Evolutionary conservation across 2,329 filamentous ascomycete species (phyloP).

Genomic region (Metarhizium rileyi): DNA sequence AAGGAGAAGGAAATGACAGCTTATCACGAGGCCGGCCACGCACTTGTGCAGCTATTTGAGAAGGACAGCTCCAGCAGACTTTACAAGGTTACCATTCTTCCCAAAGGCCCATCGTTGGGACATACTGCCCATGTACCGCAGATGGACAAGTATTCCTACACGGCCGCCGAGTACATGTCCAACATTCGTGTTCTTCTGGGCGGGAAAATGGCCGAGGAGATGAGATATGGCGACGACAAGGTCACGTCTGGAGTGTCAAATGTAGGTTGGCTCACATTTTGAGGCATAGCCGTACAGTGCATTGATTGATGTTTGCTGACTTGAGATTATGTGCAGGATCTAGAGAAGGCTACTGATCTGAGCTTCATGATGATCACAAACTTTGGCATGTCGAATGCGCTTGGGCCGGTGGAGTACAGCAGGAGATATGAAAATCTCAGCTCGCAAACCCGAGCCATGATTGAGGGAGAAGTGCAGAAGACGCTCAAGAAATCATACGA

Average conservation of each 20-base stretch:
- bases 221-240: slow-evolving; percentile 83
- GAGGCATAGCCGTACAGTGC: background rate
- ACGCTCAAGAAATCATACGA: slow-evolving; percentile 73
- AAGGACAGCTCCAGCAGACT: slow-evolving; percentile 62
- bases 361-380: slow-evolving; percentile 83
- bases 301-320: slow-evolving; percentile 14
- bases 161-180: slow-evolving; percentile 75
- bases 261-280: slow-evolving; percentile 38
- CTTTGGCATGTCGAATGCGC: slow-evolving; percentile 77
- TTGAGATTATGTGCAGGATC: slow-evolving; percentile 47
- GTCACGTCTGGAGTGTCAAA: slow-evolving; percentile 81
- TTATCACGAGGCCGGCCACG: slow-evolving; percentile 93
- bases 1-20: slow-evolving; percentile 96
- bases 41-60: slow-evolving; percentile 77
- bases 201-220: slow-evolving; percentile 82
- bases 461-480: slow-evolving; percentile 81
- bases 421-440: slow-evolving; percentile 75
- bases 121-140: slow-evolving; percentile 82
- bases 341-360: slow-evolving; percentile 68
- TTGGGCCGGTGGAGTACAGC: slow-evolving; percentile 84
- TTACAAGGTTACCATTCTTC: slow-evolving; percentile 96
- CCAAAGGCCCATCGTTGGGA: slow-evolving; percentile 76
- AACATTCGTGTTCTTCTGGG: slow-evolving; percentile 74
- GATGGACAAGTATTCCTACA: slow-evolving; percentile 84
- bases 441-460: slow-evolving; percentile 73